Evolutionary conservation across 768 basidiomycete genomes (phyloP), one percentile per base, ranked within the genome.

Genomic region (Asterophora lycoperdoides): DNA sequence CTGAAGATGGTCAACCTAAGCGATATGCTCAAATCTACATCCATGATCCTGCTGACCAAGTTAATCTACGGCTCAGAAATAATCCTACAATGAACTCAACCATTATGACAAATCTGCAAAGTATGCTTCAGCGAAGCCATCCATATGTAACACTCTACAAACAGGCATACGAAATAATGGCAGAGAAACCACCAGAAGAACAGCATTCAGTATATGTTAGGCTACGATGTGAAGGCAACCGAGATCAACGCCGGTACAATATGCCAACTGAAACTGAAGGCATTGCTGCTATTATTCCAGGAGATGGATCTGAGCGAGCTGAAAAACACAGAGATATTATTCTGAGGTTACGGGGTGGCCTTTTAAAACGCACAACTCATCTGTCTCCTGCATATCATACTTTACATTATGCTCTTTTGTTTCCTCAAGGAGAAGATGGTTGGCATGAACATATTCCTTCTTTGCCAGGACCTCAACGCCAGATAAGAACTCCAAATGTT

Each of bases 351-450:
- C 50, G 59, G n/a, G 46, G 38, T 47, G 57, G 53, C 35, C 55
- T 48, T 2, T 49, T 75, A 3, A 20, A 51, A 15, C 44, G 56
- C 1, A 72, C 76, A 30, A 63, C 44, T 48, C 64, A 78, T 1
- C 45, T 60, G 0, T 58, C 72, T 51, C 62, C 68, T 4, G 44
- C 57, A 0, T 79, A 77, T 52, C 26, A 52, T 0, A 54, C 73
- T 0, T 59, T 78, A 0, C 68, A 75, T 11, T 77, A 75, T 68
- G 66, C 71, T 0, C 52, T 79, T 0, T 60, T 79, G 1, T 76
- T 77, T 61, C 70, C 74, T 3, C 14, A 42, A 33, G 72, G 73
- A 2, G 55, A 69, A 11, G 36, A 55, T 35, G 74, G 74, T 2
- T 78, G 69, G 73, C 61, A 67, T 50, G 4, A 26, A 61, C 0